Percentiles rank a stretch among this genome's conserved stretches.
Evolutionary conservation across 371 early-diverging fungal genomes (phyloP).

Genomic region (Syncephalastrum contaminatum): DNA sequence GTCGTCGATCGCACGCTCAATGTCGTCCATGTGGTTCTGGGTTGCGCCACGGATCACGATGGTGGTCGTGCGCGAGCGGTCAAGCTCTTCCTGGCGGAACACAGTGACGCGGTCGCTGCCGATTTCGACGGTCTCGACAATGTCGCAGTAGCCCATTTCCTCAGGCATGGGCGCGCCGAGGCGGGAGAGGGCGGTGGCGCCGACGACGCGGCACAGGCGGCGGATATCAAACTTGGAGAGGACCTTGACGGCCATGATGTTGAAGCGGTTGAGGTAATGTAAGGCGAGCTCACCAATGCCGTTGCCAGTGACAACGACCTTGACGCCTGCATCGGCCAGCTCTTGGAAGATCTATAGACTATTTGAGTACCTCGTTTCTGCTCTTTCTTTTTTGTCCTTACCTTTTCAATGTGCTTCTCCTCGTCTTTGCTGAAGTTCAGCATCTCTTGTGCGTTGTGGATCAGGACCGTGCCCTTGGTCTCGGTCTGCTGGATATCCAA

Average conservation of each 20-base stretch:
- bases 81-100: conserved; percentile 83
- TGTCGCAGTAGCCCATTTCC: conserved; percentile 96
- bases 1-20: conserved; percentile 98
- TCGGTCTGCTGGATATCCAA: conserved; percentile 96
- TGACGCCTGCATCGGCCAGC: conserved; percentile 90
- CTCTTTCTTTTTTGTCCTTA: not conserved
- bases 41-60: conserved; percentile 98
- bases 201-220: conserved; percentile 90
- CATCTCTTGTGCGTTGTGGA: conserved; percentile 97
- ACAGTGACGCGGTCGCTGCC: conserved; percentile 97
- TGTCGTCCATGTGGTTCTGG: conserved; percentile 95
- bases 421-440: conserved; percentile 95
- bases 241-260: conserved; percentile 88
- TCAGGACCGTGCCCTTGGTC: conserved; percentile 98
- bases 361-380: not conserved
- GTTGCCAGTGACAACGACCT: conserved; percentile 90
- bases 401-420: conserved; percentile 73
- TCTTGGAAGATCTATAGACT: conserved; percentile 71
- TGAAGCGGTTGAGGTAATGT: conserved; percentile 92
- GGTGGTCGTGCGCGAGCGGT: conserved; percentile 85
- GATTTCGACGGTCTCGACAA: conserved; percentile 94
- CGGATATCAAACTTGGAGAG: conserved; percentile 96
- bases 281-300: conserved; percentile 92
- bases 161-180: conserved; percentile 93
- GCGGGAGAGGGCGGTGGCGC: conserved; percentile 92